phyloP scores from a whole-genome alignment of 1,284 basidiomycete genomes.

The Xanthoconium separans region DNA sequence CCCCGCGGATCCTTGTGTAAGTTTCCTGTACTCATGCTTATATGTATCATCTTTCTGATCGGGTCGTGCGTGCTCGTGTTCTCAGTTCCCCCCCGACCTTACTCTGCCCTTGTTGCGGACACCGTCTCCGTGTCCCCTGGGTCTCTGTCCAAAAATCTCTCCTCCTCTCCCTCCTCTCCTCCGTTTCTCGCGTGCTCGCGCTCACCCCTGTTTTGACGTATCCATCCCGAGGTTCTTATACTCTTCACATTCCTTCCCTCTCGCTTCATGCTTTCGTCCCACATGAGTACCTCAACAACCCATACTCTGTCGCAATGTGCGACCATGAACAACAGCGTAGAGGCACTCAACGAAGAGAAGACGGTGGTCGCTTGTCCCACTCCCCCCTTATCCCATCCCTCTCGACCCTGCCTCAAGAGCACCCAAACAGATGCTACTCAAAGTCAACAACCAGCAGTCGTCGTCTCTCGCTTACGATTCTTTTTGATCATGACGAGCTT shows the following conservation, averaged over 20 bases:
- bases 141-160: conserved; percentile 8
- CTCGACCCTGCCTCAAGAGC: background rate
- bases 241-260: background rate
- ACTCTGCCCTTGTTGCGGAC: conserved; percentile 8
- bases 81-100: conserved; percentile 11
- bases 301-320: conserved; percentile 32
- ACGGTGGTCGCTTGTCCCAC: conserved; percentile 4
- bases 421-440: background rate
- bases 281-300: conserved; percentile 30
- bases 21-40: conserved; percentile 17
- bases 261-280: conserved; percentile 5
- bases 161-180: conserved; percentile 6
- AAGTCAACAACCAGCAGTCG: conserved; percentile 24
- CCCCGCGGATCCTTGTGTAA: conserved; percentile 33
- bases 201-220: conserved; percentile 15
- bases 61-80: conserved; percentile 9
- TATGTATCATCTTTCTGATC: conserved; percentile 26
- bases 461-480: conserved; percentile 28
- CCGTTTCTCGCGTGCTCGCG: conserved; percentile 11
- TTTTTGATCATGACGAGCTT: conserved; percentile 35
- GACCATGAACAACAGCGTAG: conserved; percentile 31
- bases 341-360: conserved; percentile 27
- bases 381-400: conserved; percentile 2
- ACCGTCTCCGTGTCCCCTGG: conserved; percentile 12
- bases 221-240: conserved; percentile 27